Evolutionary conservation across 352 stramenopile species (phyloP).

Genomic region (Phytopythium montanum): DNA sequence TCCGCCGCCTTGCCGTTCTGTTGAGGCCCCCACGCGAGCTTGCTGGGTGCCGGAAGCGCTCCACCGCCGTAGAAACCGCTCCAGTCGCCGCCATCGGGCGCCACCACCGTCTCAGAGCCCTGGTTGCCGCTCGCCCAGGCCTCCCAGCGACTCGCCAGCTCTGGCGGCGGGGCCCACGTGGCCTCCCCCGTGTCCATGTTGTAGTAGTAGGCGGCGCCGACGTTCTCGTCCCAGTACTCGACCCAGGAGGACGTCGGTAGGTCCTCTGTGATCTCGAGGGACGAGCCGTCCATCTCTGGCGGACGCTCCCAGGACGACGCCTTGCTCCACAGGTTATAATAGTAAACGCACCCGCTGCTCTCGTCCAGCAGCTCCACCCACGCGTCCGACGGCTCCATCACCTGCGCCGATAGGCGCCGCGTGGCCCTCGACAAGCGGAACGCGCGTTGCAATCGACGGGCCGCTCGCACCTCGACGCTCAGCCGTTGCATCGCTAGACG

Average conservation of each 20-base stretch:
- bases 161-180: slow-evolving; percentile 52
- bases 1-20: background rate
- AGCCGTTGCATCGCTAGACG: slow-evolving; percentile 16
- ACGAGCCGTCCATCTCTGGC: slow-evolving; percentile 14
- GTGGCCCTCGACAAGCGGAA: slow-evolving; percentile 48
- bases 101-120: slow-evolving; percentile 8
- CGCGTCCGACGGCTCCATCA: slow-evolving; percentile 20
- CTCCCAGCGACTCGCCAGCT: slow-evolving; percentile 9
- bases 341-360: slow-evolving; percentile 59
- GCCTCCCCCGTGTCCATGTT: slow-evolving; percentile 63
- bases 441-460: slow-evolving; percentile 42
- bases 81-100: background rate
- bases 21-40: background rate
- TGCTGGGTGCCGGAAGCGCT: background rate
- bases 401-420: slow-evolving; percentile 26
- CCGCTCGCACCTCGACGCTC: slow-evolving; percentile 23
- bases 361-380: slow-evolving; percentile 80
- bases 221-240: slow-evolving; percentile 74
- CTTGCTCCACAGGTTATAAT: slow-evolving; percentile 51
- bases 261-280: background rate
- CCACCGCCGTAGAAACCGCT: slow-evolving; percentile 2
- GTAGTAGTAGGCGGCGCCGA: slow-evolving; percentile 63
- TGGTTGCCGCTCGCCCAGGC: slow-evolving; percentile 11
- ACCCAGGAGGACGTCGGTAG: slow-evolving; percentile 35
- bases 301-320: slow-evolving; percentile 55